A percentile compares a stretch with the other conserved stretches of the same genome.
phyloP scores from a whole-genome alignment of 2,329 filamentous ascomycete species.

The Exophiala aquamarina region DNA sequence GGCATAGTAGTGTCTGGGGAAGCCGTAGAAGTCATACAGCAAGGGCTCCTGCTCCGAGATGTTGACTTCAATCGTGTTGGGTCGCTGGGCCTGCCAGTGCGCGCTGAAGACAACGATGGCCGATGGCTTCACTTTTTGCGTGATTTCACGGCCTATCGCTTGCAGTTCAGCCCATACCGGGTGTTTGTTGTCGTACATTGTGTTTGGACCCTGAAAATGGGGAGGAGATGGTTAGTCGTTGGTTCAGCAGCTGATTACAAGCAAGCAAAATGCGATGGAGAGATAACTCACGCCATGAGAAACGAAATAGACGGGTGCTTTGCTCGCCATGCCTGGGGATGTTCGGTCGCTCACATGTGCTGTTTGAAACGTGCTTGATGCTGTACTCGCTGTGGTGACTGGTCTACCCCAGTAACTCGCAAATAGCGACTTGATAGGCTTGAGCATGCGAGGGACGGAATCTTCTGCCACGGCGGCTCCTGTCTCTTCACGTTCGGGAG shows the following conservation, averaged over 20 bases:
- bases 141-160: constrained; percentile 68
- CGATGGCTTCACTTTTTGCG: constrained; percentile 66
- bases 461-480: too few relatives aligned
- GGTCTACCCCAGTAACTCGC: not conserved
- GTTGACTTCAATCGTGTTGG: constrained; percentile 63
- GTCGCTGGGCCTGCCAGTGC: constrained; percentile 65
- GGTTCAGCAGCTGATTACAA: not conserved
- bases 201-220: constrained; percentile 47
- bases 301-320: constrained; percentile 55
- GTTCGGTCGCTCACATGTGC: too few relatives aligned
- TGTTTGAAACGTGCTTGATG: too few relatives aligned
- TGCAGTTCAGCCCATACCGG: constrained; percentile 66
- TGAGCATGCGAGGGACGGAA: too few relatives aligned
- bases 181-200: constrained; percentile 69
- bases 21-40: constrained; percentile 75
- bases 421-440: too few relatives aligned
- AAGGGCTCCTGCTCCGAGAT: constrained; percentile 63
- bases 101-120: constrained; percentile 76
- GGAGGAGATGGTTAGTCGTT: not conserved
- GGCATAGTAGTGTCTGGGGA: constrained; percentile 68
- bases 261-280: too few relatives aligned
- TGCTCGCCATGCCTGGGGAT: constrained; percentile 28
- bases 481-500: too few relatives aligned
- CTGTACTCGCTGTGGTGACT: not conserved
- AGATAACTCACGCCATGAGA: constrained; percentile 47